Conservation (phyloP, 805 yeast species). For the Saccharomycopsis fodiens region DNA sequence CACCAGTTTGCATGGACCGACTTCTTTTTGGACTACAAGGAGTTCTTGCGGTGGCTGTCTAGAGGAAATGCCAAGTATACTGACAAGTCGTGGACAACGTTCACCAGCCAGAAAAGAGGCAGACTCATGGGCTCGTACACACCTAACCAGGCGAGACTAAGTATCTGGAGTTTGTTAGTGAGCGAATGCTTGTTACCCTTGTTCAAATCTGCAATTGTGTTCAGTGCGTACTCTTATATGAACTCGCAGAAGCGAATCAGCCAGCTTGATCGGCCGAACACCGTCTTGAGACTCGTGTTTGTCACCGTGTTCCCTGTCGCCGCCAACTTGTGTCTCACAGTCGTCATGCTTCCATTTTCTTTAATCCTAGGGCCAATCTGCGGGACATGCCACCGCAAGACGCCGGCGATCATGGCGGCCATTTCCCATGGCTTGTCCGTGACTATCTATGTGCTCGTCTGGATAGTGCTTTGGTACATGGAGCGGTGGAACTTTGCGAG, state of each 20-base stretch:
- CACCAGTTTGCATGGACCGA: constrained; percentile 97
- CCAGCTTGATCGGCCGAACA: constrained; percentile 40
- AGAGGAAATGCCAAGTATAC: constrained; percentile 88
- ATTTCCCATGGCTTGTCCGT: constrained; percentile 95
- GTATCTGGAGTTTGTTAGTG: constrained; percentile 39
- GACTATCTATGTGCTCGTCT: constrained; percentile 75
- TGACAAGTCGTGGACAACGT: constrained; percentile 85
- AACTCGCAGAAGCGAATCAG: constrained; percentile 82
- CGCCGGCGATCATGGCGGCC: constrained; percentile 92
- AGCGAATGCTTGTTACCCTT: constrained; percentile 68
- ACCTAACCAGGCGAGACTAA: constrained; percentile 36
- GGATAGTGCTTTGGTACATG: constrained; percentile 93
- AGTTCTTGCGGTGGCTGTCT: constrained; percentile 83
- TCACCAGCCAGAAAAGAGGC: constrained; percentile 73
- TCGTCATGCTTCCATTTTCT: constrained; percentile 37
- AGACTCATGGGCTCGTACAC: constrained; percentile 76
- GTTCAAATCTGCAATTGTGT: constrained; percentile 71
- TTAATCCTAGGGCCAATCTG: constrained; percentile 42
- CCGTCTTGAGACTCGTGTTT: constrained; percentile 54
- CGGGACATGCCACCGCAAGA: constrained; percentile 64
- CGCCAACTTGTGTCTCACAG: constrained; percentile 28
- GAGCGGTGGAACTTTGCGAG: constrained; percentile 87
- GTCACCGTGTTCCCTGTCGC: constrained; percentile 43
- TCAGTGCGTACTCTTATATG: constrained; percentile 71
- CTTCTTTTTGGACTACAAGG: constrained; percentile 93